A percentile compares a stretch with the other conserved stretches of the same genome.
Conservation (phyloP, 495 filamentous ascomycete species). For the Halenospora varia region DNA sequence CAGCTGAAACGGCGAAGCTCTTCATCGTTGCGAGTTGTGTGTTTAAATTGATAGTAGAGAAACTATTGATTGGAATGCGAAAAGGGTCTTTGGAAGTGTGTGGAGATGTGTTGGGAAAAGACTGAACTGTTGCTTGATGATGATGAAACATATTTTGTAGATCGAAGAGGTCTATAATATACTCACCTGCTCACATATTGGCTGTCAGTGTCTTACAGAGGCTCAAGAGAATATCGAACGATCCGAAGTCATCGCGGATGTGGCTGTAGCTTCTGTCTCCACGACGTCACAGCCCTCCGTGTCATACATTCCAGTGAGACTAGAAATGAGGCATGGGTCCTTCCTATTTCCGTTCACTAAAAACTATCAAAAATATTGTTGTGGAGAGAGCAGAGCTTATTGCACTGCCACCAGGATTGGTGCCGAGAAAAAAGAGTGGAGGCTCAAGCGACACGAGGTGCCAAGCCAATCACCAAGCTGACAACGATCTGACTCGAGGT, state of each 20-base stretch:
- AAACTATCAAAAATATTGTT: neutral
- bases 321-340: neutral
- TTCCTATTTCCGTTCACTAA: neutral
- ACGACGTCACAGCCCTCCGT: neutral
- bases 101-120: too few species aligned
- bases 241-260: too few species aligned
- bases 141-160: neutral
- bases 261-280: too few species aligned
- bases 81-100: too few species aligned
- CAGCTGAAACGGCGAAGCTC: too few species aligned
- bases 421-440: neutral
- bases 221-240: too few species aligned
- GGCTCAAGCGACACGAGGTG: neutral
- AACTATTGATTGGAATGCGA: too few species aligned
- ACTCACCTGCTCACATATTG: neutral
- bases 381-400: neutral
- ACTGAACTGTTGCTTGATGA: neutral
- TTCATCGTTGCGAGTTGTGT: too few species aligned
- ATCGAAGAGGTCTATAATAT: neutral
- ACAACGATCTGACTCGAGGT: neutral
- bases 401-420: neutral
- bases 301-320: neutral
- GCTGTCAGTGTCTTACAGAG: too few species aligned
- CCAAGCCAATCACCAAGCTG: neutral
- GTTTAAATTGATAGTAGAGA: too few species aligned